Evolutionary conservation across 345 rosid species (phyloP).

Genomic region (Physaria fendleri): DNA sequence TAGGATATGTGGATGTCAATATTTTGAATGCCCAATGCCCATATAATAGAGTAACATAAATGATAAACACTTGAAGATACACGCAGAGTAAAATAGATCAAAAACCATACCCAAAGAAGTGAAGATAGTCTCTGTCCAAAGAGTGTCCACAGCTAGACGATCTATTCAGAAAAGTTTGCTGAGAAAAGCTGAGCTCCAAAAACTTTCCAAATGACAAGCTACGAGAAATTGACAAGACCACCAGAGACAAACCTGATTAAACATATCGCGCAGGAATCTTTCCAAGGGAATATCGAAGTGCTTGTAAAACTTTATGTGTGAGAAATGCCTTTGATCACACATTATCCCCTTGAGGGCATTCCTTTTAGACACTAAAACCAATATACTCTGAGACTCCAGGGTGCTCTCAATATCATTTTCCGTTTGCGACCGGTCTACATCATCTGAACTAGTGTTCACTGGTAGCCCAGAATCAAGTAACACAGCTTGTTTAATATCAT

Average conservation of each 20-base stretch:
- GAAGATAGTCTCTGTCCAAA: constrained; percentile 59
- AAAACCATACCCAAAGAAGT: constrained; percentile 87
- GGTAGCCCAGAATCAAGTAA: constrained; percentile 28
- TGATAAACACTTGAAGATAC: constrained; percentile 1
- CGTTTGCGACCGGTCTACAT: constrained; percentile 32
- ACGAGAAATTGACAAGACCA: constrained; percentile 28
- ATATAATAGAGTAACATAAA: background rate
- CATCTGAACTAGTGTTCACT: constrained; percentile 27
- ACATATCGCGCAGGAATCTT: constrained; percentile 73
- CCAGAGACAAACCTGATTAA: constrained; percentile 56
- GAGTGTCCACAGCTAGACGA: constrained; percentile 83
- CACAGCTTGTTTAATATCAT: constrained; percentile 30
- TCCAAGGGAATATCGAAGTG: constrained; percentile 86
- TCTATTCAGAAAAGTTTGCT: constrained; percentile 37
- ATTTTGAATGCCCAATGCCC: background rate
- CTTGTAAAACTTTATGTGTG: constrained; percentile 85
- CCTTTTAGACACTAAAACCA: constrained; percentile 81
- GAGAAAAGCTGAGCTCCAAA: constrained; percentile 82
- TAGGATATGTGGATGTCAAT: background rate
- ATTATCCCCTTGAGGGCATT: constrained; percentile 60
- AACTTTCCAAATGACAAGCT: constrained; percentile 89
- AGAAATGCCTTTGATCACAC: constrained; percentile 91
- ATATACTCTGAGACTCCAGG: constrained; percentile 64
- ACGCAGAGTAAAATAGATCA: background rate
- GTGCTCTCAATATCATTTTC: constrained; percentile 41